Conservation (phyloP, 176 grass and related monocot genomes). For the Neostapfia colusana region DNA sequence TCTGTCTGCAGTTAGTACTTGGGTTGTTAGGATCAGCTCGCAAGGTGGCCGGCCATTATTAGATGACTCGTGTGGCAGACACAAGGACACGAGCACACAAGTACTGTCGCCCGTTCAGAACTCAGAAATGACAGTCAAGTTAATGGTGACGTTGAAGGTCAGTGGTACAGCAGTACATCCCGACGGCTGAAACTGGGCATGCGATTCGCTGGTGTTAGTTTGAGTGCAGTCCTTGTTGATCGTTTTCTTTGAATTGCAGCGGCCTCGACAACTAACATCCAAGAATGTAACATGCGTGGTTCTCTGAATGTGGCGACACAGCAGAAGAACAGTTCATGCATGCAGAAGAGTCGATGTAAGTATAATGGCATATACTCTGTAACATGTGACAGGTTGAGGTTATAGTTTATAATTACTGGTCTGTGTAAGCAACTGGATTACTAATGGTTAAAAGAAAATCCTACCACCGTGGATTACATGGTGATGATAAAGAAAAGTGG, state of each 20-base stretch:
- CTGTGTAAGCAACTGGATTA: constrained; percentile 19
- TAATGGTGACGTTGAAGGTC: background rate
- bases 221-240: background rate
- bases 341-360: constrained; percentile 25
- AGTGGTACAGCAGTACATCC: background rate
- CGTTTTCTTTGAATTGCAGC: background rate
- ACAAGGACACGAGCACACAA: background rate
- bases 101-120: constrained; percentile 1
- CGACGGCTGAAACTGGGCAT: background rate
- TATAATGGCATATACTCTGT: constrained; percentile 24
- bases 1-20: constrained; percentile 34
- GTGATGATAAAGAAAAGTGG: background rate
- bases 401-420: constrained; percentile 31
- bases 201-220: background rate
- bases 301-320: constrained; percentile 8
- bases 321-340: background rate
- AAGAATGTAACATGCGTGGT: background rate
- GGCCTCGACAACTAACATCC: background rate
- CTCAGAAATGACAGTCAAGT: constrained; percentile 10
- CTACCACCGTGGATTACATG: constrained; percentile 44
- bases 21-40: constrained; percentile 33
- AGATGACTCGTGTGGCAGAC: constrained; percentile 39
- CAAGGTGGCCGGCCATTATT: constrained; percentile 10
- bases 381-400: constrained; percentile 24
- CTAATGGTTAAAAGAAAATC: background rate